Conservation (phyloP, 805 yeast genomes). For the Saccharomycopsis javanensis region DNA sequence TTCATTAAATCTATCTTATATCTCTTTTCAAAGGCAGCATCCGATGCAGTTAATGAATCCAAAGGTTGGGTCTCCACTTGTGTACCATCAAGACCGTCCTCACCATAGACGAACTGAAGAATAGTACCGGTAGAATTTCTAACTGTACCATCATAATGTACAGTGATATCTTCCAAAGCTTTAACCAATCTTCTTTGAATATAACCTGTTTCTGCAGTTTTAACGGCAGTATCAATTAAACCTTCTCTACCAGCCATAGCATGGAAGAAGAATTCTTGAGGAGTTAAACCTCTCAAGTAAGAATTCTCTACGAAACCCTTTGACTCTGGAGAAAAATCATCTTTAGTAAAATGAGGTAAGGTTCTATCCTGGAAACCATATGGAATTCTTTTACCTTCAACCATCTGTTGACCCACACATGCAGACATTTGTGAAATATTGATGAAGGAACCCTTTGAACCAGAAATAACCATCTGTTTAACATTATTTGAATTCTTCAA, state of each 20-base stretch:
- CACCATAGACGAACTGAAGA: conserved; percentile 95
- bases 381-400: conserved; percentile 98
- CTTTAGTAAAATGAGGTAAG: conserved; percentile 95
- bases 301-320: conserved; percentile 98
- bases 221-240: conserved; percentile 97
- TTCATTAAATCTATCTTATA: conserved; percentile 83
- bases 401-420: conserved; percentile 99
- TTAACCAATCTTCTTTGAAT: conserved; percentile 96
- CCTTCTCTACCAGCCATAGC: conserved; percentile 99
- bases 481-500: conserved; percentile 91
- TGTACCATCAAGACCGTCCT: conserved; percentile 97
- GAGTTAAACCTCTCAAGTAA: conserved; percentile 92
- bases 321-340: conserved; percentile 97
- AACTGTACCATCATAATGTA: conserved; percentile 95
- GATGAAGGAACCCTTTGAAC: conserved; percentile 98
- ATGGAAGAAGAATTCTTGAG: conserved; percentile 98
- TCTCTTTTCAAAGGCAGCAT: conserved; percentile 68
- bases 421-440: conserved; percentile 99
- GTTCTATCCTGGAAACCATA: conserved; percentile 96
- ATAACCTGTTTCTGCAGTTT: conserved; percentile 98
- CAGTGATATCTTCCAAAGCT: conserved; percentile 96
- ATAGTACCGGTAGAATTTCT: conserved; percentile 96
- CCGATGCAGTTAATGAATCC: conserved; percentile 92
- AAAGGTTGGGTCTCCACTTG: conserved; percentile 94
- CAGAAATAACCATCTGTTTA: conserved; percentile 98